Percentiles rank a stretch among this genome's conserved stretches.
Evolutionary conservation across 352 stramenopile genomes (phyloP).

Genomic region (Pythium plurisporium): DNA sequence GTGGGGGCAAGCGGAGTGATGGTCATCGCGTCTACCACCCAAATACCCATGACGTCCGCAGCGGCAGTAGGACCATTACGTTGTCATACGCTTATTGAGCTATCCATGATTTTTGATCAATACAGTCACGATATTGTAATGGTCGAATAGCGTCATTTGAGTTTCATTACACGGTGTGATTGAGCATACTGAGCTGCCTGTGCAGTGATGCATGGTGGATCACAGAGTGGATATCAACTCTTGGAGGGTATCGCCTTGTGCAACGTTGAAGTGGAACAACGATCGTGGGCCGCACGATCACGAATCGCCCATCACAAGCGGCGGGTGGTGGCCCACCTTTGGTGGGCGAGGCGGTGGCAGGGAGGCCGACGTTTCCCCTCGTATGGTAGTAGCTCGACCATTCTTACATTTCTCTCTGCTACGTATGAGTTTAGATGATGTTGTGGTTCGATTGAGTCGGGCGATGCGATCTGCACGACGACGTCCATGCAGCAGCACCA

Average conservation of each 20-base stretch:
- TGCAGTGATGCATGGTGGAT: not conserved
- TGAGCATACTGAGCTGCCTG: conserved; percentile 3
- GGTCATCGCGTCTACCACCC: conserved; percentile 13
- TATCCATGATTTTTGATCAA: no score
- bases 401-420: no score
- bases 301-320: conserved; percentile 2
- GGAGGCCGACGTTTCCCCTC: no score
- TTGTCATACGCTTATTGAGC: not conserved
- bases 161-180: not conserved
- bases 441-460: no score
- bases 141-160: conserved; percentile 2
- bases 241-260: conserved; percentile 18
- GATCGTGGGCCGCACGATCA: conserved; percentile 7
- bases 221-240: not conserved
- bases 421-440: no score
- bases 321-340: no score
- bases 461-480: no score
- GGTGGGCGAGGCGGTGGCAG: no score
- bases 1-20: conserved; percentile 14
- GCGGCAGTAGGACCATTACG: conserved; percentile 10
- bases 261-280: conserved; percentile 28
- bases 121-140: no score
- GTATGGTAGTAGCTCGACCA: no score
- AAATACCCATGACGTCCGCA: conserved; percentile 14
- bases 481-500: not conserved